phyloP scores from a whole-genome alignment of 1,139 yeast species.

The Yamadazyma atlantica region DNA sequence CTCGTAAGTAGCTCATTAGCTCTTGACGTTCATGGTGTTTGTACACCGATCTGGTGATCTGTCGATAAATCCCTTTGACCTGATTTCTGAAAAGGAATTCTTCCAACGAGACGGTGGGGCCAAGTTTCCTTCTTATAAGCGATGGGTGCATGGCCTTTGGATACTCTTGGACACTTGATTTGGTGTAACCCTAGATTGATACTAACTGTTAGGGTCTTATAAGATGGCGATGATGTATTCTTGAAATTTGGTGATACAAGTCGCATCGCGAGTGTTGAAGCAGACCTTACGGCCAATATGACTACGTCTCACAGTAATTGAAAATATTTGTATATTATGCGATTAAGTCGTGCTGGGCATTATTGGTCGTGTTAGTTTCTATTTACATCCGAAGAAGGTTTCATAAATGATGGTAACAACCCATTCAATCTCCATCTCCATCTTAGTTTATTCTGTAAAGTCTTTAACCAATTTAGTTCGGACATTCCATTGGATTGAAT shows the following conservation, averaged over 20 bases:
- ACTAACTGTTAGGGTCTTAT: no score
- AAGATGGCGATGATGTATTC: no score
- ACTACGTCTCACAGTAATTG: no score
- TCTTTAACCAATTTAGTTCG: slow-evolving; percentile 28
- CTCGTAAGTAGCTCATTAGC: slow-evolving; percentile 31
- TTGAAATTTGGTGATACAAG: no score
- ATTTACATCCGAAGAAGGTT: slow-evolving; percentile 2
- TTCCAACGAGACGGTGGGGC: slow-evolving; percentile 32
- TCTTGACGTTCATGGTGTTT: slow-evolving; percentile 39
- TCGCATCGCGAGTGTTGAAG: no score
- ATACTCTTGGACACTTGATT: not conserved
- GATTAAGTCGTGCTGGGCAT: no score
- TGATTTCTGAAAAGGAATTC: slow-evolving; percentile 42
- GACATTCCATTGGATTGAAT: slow-evolving; percentile 8
- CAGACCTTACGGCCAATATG: no score
- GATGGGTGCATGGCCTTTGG: not conserved
- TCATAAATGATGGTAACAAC: slow-evolving; percentile 17
- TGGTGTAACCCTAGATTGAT: no score
- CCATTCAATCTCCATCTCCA: slow-evolving; percentile 35
- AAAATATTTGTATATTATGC: no score
- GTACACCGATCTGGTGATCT: slow-evolving; percentile 33
- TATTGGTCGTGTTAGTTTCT: not conserved
- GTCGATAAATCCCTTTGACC: slow-evolving; percentile 33
- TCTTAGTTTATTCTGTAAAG: slow-evolving; percentile 27
- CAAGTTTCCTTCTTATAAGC: slow-evolving; percentile 12